A percentile compares a stretch with the other conserved stretches of the same genome.
phyloP scores from a whole-genome alignment of 768 basidiomycete genomes.

The Leccinellum rugosiceps region DNA sequence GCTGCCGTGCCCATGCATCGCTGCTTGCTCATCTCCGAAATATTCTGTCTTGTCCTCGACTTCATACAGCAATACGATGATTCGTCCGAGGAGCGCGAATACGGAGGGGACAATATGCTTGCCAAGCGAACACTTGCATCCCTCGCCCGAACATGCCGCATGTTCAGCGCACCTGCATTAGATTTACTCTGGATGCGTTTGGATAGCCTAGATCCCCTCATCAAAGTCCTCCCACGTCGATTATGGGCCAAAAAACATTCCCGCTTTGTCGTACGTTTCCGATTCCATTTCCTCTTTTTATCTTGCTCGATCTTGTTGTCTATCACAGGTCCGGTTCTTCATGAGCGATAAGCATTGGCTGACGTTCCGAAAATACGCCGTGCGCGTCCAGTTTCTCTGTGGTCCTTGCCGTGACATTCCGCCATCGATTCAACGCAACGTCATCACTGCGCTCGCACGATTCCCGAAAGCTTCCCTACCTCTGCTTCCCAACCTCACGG shows the following conservation, averaged over 20 bases:
- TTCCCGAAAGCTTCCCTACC: conserved; percentile 9
- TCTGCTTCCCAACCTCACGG: conserved; percentile 16
- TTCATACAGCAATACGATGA: conserved; percentile 3
- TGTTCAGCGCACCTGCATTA: conserved; percentile 16
- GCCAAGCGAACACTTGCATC: conserved; percentile 14
- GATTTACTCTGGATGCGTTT: conserved; percentile 21
- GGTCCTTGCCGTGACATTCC: conserved; percentile 5
- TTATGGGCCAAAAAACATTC: conserved; percentile 9
- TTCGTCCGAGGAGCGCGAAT: background rate
- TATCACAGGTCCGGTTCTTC: conserved; percentile 9
- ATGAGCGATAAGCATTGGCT: conserved; percentile 13
- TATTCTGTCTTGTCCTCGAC: conserved; percentile 11
- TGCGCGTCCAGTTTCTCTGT: conserved; percentile 11
- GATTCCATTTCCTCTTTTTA: no score
- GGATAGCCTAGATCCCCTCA: conserved; percentile 14
- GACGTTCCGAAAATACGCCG: conserved; percentile 15
- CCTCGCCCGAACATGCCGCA: conserved; percentile 18
- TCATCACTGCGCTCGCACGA: conserved; percentile 4
- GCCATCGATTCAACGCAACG: conserved; percentile 1
- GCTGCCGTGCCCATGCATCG: conserved; percentile 2
- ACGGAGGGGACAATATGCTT: background rate
- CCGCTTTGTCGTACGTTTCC: conserved; percentile 6
- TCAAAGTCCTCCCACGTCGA: conserved; percentile 11
- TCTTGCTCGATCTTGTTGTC: background rate
- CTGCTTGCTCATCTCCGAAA: conserved; percentile 11